Percentiles rank a stretch among this genome's conserved stretches.
phyloP scores from a whole-genome alignment of 208 protist genomes.

The Lotmaria passim region DNA sequence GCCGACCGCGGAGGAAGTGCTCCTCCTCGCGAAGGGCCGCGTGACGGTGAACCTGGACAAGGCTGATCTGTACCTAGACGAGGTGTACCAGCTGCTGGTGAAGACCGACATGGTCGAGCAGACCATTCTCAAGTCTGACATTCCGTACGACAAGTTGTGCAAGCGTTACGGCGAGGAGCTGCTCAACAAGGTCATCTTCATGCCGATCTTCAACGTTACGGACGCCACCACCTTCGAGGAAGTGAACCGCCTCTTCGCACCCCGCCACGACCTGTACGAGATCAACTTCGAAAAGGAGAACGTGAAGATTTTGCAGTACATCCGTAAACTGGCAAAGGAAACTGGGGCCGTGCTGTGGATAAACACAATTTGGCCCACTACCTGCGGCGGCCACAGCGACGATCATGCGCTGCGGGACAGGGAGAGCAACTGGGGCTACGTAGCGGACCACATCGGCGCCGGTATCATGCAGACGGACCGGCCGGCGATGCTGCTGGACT shows the following conservation, averaged over 20 bases:
- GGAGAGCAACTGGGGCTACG: constrained; percentile 63
- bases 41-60: constrained; percentile 72
- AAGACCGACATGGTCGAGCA: constrained; percentile 52
- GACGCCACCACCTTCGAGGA: constrained; percentile 43
- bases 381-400: constrained; percentile 67
- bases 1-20: constrained; percentile 60
- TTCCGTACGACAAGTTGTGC: constrained; percentile 44
- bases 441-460: constrained; percentile 46
- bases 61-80: constrained; percentile 64
- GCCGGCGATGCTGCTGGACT: constrained; percentile 53
- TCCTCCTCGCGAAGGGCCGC: constrained; percentile 41
- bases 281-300: constrained; percentile 65
- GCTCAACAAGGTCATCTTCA: constrained; percentile 61
- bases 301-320: constrained; percentile 34
- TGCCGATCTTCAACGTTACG: constrained; percentile 62
- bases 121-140: constrained; percentile 68
- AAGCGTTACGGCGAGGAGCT: constrained; percentile 43
- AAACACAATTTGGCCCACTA: constrained; percentile 73
- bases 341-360: constrained; percentile 55
- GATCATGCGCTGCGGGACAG: constrained; percentile 58
- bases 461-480: constrained; percentile 72
- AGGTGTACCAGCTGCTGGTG: constrained; percentile 49
- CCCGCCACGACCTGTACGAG: constrained; percentile 53
- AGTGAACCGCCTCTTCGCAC: constrained; percentile 38
- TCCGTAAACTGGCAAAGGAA: constrained; percentile 40